These are phyloP conservation scores for Erythrophleum ivorense DNA, from an alignment of 331 rosid species.

Conservation along the genomic window DNA sequence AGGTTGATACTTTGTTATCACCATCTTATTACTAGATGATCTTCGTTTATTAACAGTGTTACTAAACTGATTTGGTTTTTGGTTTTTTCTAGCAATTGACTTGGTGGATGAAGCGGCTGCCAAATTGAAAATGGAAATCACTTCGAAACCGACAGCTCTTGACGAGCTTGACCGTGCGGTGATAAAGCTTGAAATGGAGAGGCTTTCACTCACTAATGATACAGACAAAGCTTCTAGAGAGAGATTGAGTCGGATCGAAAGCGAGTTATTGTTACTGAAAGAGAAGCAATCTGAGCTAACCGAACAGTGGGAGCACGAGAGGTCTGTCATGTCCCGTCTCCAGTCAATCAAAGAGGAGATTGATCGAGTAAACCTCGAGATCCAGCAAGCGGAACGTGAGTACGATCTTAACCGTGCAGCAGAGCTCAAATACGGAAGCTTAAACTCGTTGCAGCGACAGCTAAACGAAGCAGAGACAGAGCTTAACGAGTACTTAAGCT, in stretches of 20 bases:
- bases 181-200: conserved; percentile 92
- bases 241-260: conserved; percentile 79
- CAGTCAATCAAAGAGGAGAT: conserved; percentile 97
- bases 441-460: no score
- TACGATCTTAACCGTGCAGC: conserved; percentile 96
- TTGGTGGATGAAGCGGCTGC: conserved; percentile 97
- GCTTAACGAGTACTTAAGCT: conserved; percentile 71
- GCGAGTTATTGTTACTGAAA: conserved; percentile 79
- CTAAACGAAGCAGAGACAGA: no score
- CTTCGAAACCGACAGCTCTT: conserved; percentile 88
- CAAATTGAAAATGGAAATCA: no score
- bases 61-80: no score
- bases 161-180: conserved; percentile 94
- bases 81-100: conserved; percentile 98
- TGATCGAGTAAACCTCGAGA: conserved; percentile 88
- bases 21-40: no score
- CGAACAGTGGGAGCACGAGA: conserved; percentile 95
- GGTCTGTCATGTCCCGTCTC: conserved; percentile 85
- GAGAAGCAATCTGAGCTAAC: conserved; percentile 74
- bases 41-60: no score
- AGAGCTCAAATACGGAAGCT: conserved; percentile 90
- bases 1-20: no score
- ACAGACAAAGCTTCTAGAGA: conserved; percentile 89
- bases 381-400: conserved; percentile 93
- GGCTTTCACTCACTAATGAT: conserved; percentile 84